Evolutionary conservation across 495 filamentous ascomycete species (phyloP), one percentile per base, ranked within the genome.

Genomic region (Penicillium crystallinum): DNA sequence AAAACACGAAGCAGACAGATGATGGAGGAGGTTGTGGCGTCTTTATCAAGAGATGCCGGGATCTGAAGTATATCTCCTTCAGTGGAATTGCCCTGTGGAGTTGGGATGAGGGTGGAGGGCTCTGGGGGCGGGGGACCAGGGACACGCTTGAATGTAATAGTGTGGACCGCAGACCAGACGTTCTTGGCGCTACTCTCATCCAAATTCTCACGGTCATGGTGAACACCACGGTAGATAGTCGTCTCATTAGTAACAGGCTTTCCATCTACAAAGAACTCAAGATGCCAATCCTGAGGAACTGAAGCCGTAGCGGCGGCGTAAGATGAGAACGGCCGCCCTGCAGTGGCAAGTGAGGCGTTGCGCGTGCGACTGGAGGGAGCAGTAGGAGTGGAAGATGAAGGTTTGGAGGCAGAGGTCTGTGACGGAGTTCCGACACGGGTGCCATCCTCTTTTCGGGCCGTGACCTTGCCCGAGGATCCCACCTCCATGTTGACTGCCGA

Each of bases 391-490:
- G 74, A 69, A 2, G 74, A 69, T 14, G 80, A 72, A 47, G 81
- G 62, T 31, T 75, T 76, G 45, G 75, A 77, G 8, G 70, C 52
- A 38, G 71, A 65, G 1, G 82, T 74, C 55, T 89, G 84, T 12
- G 85, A 87, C 11, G 95, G 95, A 1, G 95, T 97, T 4, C 89
- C 83, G 30, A 97, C 86, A 46, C 88, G 72, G 12, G 90, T 96
- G 2, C 93, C 95, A 65, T 97, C 93, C 63, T 98, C 93, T 65
- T 95, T 96, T 25, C 89, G 86, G n/a, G 93, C 93, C 2, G 90
- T 97, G 11, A 97, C 88, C 64, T 91, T 96, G 25, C 91, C 93
- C 1, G 85, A 89, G 19, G 89, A 85, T 25, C 84, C 91, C 40
- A 97, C 85, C 66, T 97, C 92, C 66, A 99, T 81, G 62, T 91